Conservation (phyloP, 2,329 filamentous ascomycete species). For the Lachnum nothofagi region DNA sequence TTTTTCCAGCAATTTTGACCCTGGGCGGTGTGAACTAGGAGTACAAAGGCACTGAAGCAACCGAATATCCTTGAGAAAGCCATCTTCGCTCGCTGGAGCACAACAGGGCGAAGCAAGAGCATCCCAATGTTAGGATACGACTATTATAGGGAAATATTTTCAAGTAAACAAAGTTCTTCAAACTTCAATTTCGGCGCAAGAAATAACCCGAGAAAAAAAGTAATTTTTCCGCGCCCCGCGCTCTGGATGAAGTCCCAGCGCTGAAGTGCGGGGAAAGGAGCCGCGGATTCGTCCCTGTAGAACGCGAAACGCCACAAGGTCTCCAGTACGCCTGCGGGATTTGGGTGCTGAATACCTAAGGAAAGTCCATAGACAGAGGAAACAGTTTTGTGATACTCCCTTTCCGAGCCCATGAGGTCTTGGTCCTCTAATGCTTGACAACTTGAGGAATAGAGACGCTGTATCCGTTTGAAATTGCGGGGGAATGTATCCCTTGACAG, state of each 20-base stretch:
- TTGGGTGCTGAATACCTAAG: too few relatives aligned
- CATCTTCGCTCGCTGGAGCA: not conserved
- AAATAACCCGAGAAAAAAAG: not conserved
- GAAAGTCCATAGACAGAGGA: too few relatives aligned
- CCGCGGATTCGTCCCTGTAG: not conserved
- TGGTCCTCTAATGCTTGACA: too few relatives aligned
- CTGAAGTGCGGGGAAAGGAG: not conserved
- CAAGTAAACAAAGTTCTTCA: not conserved
- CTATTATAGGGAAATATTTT: not conserved
- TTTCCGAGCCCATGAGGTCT: too few relatives aligned
- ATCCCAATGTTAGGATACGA: not conserved
- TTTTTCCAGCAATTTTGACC: conserved; percentile 48
- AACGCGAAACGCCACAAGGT: not conserved
- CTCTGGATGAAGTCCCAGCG: not conserved
- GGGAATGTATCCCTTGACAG: not conserved
- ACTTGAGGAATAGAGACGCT: too few relatives aligned
- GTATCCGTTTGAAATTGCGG: not conserved
- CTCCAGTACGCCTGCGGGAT: too few relatives aligned
- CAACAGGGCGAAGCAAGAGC: not conserved
- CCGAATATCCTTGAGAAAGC: not conserved
- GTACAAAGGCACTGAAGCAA: not conserved
- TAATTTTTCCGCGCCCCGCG: not conserved
- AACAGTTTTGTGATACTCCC: too few relatives aligned
- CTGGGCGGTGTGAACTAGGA: conserved; percentile 3
- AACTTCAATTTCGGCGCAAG: not conserved